Percentiles rank a stretch among this genome's conserved stretches.
Evolutionary conservation across 805 yeast genomes (phyloP).

Genomic region (Zygosaccharomyces bisporus): DNA sequence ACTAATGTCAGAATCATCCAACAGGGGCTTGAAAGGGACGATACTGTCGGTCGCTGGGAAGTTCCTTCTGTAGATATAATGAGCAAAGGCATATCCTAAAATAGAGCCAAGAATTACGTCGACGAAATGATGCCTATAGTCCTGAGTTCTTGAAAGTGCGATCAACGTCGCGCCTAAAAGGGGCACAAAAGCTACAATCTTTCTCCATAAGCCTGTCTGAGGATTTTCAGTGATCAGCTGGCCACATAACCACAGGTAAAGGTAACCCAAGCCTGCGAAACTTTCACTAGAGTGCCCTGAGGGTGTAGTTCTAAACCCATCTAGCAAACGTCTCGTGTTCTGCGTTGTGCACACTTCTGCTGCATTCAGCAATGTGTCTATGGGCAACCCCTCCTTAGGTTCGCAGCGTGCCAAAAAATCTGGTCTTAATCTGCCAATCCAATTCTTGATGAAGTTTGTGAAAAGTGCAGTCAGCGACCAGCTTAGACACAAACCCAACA

Average conservation of each 20-base stretch:
- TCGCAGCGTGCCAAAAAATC: constrained; percentile 84
- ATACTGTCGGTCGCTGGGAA: constrained; percentile 39
- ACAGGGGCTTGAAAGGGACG: constrained; percentile 39
- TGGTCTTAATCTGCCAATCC: constrained; percentile 89
- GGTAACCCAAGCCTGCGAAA: constrained; percentile 62
- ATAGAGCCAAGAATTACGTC: constrained; percentile 74
- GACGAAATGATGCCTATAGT: constrained; percentile 88
- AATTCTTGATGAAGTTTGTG: constrained; percentile 73
- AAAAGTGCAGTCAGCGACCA: constrained; percentile 56
- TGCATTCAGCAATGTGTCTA: constrained; percentile 52
- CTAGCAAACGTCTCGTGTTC: constrained; percentile 44
- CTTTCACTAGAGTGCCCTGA: constrained; percentile 75
- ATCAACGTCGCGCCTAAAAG: constrained; percentile 65
- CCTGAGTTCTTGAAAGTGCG: constrained; percentile 84
- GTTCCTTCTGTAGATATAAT: constrained; percentile 39
- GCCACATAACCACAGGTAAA: constrained; percentile 63
- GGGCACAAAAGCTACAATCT: constrained; percentile 51
- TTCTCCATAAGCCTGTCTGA: constrained; percentile 60
- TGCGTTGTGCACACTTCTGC: constrained; percentile 62
- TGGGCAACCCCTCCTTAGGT: constrained; percentile 59
- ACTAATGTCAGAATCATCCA: constrained; percentile 41
- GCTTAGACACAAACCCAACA: constrained; percentile 62
- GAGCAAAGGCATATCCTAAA: constrained; percentile 61
- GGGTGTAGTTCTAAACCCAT: constrained; percentile 80
- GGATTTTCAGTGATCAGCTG: constrained; percentile 52